Conservation (phyloP, 2,329 filamentous ascomycete species). For the Hymenotorrendiella dingleyae region DNA sequence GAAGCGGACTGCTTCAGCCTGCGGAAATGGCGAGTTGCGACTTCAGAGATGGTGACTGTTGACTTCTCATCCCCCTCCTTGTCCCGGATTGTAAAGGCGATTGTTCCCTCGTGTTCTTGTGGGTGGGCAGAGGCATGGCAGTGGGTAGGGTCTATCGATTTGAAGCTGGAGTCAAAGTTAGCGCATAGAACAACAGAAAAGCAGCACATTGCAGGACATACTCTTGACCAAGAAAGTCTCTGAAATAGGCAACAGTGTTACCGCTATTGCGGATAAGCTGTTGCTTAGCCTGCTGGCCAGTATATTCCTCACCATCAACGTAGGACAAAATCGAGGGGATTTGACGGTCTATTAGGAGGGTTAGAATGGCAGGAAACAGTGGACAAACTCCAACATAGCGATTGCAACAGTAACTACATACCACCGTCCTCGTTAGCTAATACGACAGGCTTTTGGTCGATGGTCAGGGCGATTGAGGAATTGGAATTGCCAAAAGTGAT, state of each 20-base stretch:
- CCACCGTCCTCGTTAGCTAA: conserved; percentile 99
- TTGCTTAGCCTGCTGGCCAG: conserved; percentile 88
- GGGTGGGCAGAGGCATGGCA: conserved; percentile 92
- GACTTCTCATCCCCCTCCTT: conserved; percentile 59
- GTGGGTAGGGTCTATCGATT: conserved; percentile 92
- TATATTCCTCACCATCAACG: conserved; percentile 92
- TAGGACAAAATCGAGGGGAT: conserved; percentile 94
- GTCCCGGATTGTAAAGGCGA: conserved; percentile 82
- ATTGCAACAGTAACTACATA: conserved; percentile 43
- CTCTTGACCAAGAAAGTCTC: conserved; percentile 93
- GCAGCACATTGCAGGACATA: conserved; percentile 39
- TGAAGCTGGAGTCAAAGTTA: conserved; percentile 54
- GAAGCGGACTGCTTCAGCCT: conserved; percentile 77
- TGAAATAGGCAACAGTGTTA: conserved; percentile 94
- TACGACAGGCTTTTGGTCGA: conserved; percentile 91
- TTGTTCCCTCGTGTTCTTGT: conserved; percentile 61
- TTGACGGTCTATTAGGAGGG: conserved; percentile 66
- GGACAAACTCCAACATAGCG: too few relatives aligned
- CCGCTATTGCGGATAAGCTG: conserved; percentile 87
- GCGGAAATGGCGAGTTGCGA: conserved; percentile 77
- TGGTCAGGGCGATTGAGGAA: conserved; percentile 92
- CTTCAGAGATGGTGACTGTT: conserved; percentile 70
- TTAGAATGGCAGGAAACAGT: conserved; percentile 1
- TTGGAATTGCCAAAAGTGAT: conserved; percentile 98
- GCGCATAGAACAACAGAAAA: conserved; percentile 4